A percentile compares a stretch with the other conserved stretches of the same genome.
phyloP scores from a whole-genome alignment of 78 protist species.

The Cavenderia fasciculata region DNA sequence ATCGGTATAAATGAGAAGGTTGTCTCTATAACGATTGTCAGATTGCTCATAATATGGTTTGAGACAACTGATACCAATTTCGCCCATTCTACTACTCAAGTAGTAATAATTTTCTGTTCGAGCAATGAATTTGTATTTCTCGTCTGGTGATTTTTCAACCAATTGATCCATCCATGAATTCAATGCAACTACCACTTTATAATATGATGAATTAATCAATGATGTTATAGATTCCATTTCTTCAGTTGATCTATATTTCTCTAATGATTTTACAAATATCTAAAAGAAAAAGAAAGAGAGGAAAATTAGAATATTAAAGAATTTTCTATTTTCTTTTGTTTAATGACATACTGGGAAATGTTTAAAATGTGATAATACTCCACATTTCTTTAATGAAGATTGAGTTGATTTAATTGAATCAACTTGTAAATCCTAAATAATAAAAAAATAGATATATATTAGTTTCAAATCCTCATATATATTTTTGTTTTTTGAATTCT shows the following conservation, averaged over 20 bases:
- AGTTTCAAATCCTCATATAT: not conserved
- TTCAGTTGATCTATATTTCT: slow-evolving; percentile 12
- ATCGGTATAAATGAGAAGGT: slow-evolving; percentile 13
- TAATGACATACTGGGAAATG: slow-evolving; percentile 18
- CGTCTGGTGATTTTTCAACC: slow-evolving; percentile 47
- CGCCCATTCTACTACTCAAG: slow-evolving; percentile 19
- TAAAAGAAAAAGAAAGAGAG: not conserved
- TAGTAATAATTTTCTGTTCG: slow-evolving; percentile 60
- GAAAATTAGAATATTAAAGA: not conserved
- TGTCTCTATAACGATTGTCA: not conserved
- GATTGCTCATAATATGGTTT: slow-evolving; percentile 10
- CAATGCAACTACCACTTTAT: slow-evolving; percentile 19
- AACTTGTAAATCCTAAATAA: slow-evolving; percentile 24
- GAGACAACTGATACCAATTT: slow-evolving; percentile 11
- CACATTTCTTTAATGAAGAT: slow-evolving; percentile 53
- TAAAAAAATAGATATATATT: not conserved
- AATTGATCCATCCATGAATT: slow-evolving; percentile 44
- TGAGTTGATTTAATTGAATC: slow-evolving; percentile 66
- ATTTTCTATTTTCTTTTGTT: not conserved
- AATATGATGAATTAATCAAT: slow-evolving; percentile 28
- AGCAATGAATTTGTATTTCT: slow-evolving; percentile 60
- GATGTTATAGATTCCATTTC: slow-evolving; percentile 29
- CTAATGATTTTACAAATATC: slow-evolving; percentile 34
- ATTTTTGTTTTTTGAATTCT: not conserved
- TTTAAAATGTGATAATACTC: slow-evolving; percentile 55